These are phyloP conservation scores for Colletotrichum endophyticum DNA, from an alignment of 2,329 filamentous ascomycete genomes.

Conservation along the genomic window DNA sequence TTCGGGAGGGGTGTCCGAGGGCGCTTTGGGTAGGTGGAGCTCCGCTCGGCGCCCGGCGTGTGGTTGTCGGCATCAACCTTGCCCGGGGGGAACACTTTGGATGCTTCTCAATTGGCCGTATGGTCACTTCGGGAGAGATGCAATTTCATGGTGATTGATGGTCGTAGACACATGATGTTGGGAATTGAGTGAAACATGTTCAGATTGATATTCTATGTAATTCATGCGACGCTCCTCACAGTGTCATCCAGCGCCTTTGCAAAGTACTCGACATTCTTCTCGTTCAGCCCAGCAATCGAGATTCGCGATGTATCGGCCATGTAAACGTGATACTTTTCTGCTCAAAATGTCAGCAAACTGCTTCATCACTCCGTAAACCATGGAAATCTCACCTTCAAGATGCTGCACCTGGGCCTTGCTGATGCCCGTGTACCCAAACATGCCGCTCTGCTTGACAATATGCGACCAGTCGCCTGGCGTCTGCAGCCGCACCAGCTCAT, in stretches of 20 bases:
- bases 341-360: accelerated
- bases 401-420: constrained; percentile 48
- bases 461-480: constrained; percentile 42
- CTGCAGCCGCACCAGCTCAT: constrained; percentile 31
- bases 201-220: neutral
- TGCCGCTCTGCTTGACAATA: constrained; percentile 40
- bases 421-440: constrained; percentile 53
- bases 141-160: neutral
- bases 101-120: neutral
- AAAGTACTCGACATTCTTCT: constrained; percentile 36
- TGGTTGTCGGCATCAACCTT: neutral
- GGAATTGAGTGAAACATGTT: accelerated
- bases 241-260: constrained; percentile 25
- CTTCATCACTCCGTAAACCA: neutral
- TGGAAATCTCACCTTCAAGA: constrained; percentile 30
- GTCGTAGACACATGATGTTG: no score
- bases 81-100: neutral
- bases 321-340: constrained; percentile 40
- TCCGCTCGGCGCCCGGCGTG: neutral
- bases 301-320: constrained; percentile 43
- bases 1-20: constrained; percentile 14
- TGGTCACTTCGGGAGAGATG: no score
- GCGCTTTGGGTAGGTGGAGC: neutral
- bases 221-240: neutral
- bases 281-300: constrained; percentile 42